Evolutionary conservation across 139 green algal genomes (phyloP).

Genomic region (Volvox africanus): DNA sequence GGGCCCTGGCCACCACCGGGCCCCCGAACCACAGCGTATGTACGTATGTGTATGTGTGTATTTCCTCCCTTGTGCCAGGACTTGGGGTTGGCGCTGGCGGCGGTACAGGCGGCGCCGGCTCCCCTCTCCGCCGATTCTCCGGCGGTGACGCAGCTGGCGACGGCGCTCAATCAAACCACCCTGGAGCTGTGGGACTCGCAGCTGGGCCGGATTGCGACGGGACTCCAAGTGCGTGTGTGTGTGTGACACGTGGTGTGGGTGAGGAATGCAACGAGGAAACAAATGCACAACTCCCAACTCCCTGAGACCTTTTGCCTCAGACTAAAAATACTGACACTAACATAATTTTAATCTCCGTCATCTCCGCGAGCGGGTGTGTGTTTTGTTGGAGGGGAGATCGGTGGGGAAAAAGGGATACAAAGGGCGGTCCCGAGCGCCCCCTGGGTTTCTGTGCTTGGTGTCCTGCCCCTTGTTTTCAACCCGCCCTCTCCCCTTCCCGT

Average conservation of each 20-base stretch:
- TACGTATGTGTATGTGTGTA: background rate
- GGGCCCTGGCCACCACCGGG: too few relatives aligned
- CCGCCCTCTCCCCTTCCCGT: too few relatives aligned
- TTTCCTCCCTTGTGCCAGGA: background rate
- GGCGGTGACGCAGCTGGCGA: background rate
- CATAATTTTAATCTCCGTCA: too few relatives aligned
- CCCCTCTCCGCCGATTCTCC: background rate
- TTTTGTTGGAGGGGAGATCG: background rate
- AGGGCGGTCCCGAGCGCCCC: too few relatives aligned
- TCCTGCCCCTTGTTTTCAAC: background rate
- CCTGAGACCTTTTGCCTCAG: too few relatives aligned
- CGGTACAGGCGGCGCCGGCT: background rate
- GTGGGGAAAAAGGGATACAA: background rate
- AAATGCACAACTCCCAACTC: too few relatives aligned
- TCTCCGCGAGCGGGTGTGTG: background rate
- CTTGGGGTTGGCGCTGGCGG: background rate
- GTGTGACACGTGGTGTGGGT: background rate
- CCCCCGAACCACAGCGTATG: too few relatives aligned
- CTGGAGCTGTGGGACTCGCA: background rate
- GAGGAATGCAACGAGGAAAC: background rate
- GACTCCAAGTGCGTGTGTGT: background rate
- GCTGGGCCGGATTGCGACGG: background rate
- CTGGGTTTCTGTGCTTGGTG: background rate
- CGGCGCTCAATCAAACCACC: background rate
- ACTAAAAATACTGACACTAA: too few relatives aligned